These are phyloP conservation scores for Coccomyxa sp. DNA, from an alignment of 139 green algal genomes.

Conservation along the genomic window DNA sequence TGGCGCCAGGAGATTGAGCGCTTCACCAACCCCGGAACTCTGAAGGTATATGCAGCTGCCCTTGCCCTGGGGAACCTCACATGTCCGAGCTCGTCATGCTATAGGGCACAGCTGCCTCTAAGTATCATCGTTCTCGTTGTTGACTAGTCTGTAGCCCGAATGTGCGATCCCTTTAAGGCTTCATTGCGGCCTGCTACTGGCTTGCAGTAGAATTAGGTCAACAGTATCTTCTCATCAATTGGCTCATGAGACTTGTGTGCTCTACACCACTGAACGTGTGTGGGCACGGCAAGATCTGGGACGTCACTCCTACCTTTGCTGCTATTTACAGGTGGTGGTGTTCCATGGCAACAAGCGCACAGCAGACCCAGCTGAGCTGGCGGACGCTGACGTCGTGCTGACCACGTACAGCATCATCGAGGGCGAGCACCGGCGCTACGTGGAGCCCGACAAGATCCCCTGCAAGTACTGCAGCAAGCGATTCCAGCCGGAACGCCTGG, in stretches of 20 bases:
- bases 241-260: too few species aligned
- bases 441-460: conserved; percentile 55
- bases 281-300: too few species aligned
- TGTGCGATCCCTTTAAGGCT: too few species aligned
- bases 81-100: too few species aligned
- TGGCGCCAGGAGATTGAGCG: conserved; percentile 87
- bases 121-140: too few species aligned
- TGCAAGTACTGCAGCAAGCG: conserved; percentile 84
- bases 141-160: too few species aligned
- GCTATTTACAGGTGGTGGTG: conserved; percentile 61
- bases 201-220: not conserved
- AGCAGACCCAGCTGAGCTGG: conserved; percentile 40
- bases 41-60: too few species aligned
- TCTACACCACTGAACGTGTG: too few species aligned
- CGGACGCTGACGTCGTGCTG: conserved; percentile 79
- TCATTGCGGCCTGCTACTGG: not conserved
- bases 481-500: conserved; percentile 74
- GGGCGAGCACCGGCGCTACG: conserved; percentile 71
- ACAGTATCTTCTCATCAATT: conserved; percentile 5
- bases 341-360: conserved; percentile 79
- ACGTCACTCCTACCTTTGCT: too few species aligned
- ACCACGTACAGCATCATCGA: conserved; percentile 92
- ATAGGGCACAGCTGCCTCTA: too few species aligned
- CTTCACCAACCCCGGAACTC: conserved; percentile 60
- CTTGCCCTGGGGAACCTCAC: too few species aligned